Conservation (phyloP, 495 filamentous ascomycete genomes). For the Schizothecium vesticola region DNA sequence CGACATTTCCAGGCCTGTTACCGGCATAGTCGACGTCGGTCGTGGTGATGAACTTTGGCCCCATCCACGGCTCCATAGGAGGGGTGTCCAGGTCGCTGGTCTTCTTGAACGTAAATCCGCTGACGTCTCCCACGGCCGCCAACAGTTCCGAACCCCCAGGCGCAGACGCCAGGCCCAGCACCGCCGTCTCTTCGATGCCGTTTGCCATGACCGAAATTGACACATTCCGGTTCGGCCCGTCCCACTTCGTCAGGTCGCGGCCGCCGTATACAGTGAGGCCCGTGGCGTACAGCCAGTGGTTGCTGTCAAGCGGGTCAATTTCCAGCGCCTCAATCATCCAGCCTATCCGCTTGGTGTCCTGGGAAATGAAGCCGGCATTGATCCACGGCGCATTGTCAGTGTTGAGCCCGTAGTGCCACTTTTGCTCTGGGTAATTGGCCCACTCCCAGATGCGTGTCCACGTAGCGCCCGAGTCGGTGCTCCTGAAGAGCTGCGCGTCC, state of each 20-base stretch:
- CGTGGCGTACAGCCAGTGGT: conserved; percentile 57
- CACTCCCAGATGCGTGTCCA: conserved; percentile 52
- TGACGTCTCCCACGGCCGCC: conserved; percentile 54
- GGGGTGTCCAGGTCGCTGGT: conserved; percentile 41
- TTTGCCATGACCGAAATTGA: conserved; percentile 48
- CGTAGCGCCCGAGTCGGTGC: conserved; percentile 47
- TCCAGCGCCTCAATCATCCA: conserved; percentile 61
- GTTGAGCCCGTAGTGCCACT: conserved; percentile 39
- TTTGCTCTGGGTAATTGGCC: conserved; percentile 41
- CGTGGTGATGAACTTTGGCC: conserved; percentile 45
- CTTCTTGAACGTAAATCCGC: conserved; percentile 46
- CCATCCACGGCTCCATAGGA: conserved; percentile 45
- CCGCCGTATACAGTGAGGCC: conserved; percentile 53
- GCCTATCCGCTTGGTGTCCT: conserved; percentile 48
- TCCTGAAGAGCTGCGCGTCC: conserved; percentile 51
- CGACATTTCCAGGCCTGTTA: conserved; percentile 45
- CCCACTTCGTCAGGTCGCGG: conserved; percentile 46
- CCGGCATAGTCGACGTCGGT: conserved; percentile 55
- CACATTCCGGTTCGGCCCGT: conserved; percentile 42
- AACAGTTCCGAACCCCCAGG: conserved; percentile 51
- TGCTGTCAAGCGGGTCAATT: conserved; percentile 54
- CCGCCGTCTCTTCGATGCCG: conserved; percentile 56
- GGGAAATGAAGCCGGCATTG: conserved; percentile 40
- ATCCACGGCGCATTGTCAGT: conserved; percentile 46
- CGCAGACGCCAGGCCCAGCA: conserved; percentile 46